These are phyloP conservation scores for Haplosporangium gracile DNA, from an alignment of 192 early-diverging fungal genomes.

Conservation along the genomic window DNA sequence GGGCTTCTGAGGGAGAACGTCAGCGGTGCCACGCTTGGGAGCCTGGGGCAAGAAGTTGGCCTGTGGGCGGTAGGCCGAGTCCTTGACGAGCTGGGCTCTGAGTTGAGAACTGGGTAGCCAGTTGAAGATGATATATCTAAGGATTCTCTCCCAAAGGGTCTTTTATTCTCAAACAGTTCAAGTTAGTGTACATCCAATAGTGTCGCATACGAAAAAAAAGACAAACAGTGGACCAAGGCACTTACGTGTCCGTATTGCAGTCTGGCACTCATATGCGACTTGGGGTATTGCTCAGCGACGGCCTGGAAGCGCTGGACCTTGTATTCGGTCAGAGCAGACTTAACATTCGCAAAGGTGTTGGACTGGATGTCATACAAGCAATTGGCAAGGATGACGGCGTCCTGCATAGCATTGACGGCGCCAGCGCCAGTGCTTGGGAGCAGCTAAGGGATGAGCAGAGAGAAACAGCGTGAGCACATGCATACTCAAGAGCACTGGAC, in stretches of 20 bases:
- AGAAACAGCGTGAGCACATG: no score
- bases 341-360: no score
- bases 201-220: not conserved
- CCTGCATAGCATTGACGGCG: conserved; percentile 12
- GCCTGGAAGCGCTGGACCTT: no score
- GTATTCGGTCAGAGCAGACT: no score
- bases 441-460: not conserved
- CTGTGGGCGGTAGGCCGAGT: conserved; percentile 9
- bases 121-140: conserved; percentile 14
- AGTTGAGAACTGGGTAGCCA: conserved; percentile 5
- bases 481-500: no score
- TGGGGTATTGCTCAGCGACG: no score
- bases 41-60: not conserved
- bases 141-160: conserved; percentile 4
- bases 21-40: not conserved
- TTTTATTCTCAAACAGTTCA: not conserved
- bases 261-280: no score
- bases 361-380: conserved; percentile 8
- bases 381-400: conserved; percentile 1
- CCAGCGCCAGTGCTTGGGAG: conserved; percentile 13
- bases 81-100: not conserved
- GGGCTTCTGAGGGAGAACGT: conserved; percentile 3
- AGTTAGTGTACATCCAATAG: no score
- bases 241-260: no score
- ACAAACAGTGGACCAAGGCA: no score